These are phyloP conservation scores for Diaporthe vaccinii DNA, from an alignment of 2,329 filamentous ascomycete species.

Conservation along the genomic window DNA sequence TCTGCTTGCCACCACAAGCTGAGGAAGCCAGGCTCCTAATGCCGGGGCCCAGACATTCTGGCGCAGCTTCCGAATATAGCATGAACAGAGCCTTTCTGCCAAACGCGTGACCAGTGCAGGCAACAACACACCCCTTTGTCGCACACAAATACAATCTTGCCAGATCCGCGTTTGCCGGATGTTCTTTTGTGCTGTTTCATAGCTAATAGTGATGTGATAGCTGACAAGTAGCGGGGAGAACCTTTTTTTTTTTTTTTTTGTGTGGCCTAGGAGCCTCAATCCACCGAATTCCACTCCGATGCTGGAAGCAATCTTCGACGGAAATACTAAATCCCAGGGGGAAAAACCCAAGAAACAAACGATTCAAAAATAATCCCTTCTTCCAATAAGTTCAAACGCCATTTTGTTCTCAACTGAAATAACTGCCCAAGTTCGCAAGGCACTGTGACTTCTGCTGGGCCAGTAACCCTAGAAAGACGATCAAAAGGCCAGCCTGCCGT, in stretches of 20 bases:
- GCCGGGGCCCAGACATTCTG: background rate
- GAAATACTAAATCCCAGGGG: too few relatives aligned
- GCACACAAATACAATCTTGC: background rate
- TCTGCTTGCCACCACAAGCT: background rate
- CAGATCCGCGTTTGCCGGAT: too few relatives aligned
- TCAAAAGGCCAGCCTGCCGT: background rate
- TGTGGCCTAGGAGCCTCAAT: too few relatives aligned
- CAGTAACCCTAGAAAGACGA: background rate
- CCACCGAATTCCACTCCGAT: background rate
- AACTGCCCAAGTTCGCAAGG: too few relatives aligned
- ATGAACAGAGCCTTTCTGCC: background rate
- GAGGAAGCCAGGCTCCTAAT: background rate
- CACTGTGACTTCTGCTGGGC: background rate
- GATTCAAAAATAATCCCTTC: background rate
- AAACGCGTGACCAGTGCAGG: background rate
- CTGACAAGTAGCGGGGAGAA: too few relatives aligned
- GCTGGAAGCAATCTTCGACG: background rate
- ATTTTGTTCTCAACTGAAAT: background rate
- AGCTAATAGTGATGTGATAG: background rate
- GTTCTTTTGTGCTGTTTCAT: background rate
- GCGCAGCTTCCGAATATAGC: background rate
- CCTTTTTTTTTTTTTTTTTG: background rate
- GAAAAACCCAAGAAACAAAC: background rate
- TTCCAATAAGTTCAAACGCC: background rate
- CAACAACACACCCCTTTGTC: too few relatives aligned